Base-by-base conservation (phyloP, 176 grass and related monocot species). In the Aegilops speltoides region DNA sequence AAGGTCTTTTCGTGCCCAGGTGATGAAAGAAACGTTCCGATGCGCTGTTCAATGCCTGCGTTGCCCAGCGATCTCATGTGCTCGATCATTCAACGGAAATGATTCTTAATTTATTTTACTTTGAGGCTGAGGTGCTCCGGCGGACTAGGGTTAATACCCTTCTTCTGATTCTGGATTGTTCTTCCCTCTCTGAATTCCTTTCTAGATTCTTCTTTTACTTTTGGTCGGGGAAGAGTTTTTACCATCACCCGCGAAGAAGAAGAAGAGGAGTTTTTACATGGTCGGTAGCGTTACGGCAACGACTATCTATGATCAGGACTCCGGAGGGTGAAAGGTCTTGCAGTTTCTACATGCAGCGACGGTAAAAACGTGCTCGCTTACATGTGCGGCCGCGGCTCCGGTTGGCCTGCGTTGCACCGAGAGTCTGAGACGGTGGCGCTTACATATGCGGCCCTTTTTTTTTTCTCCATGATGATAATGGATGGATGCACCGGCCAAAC, bases 21-120 rank as follows among this genome's bases (percentile, higher is more conserved):
- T 81, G 77, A 76, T 57, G 88, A 89, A 89, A 89, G 88, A 68
- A 68, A 89, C 88, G 25, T 85, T 29, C 19, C 23, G 20, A 41
- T 31, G 46, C 40, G 63, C 8, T 3, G 28, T 10, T 25, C 32
- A 20, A 28, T 23, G 54, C 46, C 48, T 16, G 20, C 52, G 38
- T 9, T 41, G 40, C 8, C 64, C 56, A 79, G 20, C 50, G 6
- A 57, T 7, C 75, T 84, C 66, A 64, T 43, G 37, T 6, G 26
- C 11, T 46, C 57, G 2, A 7, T 43, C 2, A 8, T 60, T 78
- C 40, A 79, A 13, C 56, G 0, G 33, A 24, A 52, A 82, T 4
- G 57, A 61, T 23, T n/a, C 8, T 32, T 68, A 60, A 8, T 7
- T 12, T 13, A 2, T 31, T 67, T 16, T 11, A 5, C 1, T 23